A percentile compares a stretch with the other conserved stretches of the same genome.
These are phyloP conservation scores for Microdochium paspali DNA, from an alignment of 2,329 filamentous ascomycete species.

Conservation along the genomic window DNA sequence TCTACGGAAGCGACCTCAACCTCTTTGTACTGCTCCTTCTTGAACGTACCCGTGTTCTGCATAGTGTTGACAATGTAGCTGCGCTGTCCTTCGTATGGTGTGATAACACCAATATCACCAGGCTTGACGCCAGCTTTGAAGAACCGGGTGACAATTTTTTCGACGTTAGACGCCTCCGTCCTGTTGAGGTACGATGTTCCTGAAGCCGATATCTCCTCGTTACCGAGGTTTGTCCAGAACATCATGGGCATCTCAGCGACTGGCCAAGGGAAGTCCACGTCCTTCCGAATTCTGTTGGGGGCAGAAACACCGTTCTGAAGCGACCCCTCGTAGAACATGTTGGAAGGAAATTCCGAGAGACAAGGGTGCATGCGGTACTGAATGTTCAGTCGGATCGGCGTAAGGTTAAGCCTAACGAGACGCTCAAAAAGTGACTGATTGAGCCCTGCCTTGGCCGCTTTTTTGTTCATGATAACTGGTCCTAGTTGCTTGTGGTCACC, in stretches of 20 bases:
- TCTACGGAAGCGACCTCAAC: conserved; percentile 97
- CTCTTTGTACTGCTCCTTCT: conserved; percentile 97
- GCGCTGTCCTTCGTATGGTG: conserved; percentile 94
- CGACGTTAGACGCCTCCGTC: conserved; percentile 92
- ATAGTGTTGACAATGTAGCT: conserved; percentile 99
- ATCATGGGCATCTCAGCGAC: conserved; percentile 94
- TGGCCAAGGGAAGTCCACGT: conserved; percentile 98
- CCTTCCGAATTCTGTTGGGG: conserved; percentile 76
- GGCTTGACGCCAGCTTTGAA: conserved; percentile 98
- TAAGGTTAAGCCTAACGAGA: conserved; percentile 81
- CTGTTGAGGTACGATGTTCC: conserved; percentile 97
- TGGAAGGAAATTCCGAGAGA: conserved; percentile 92
- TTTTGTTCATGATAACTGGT: conserved; percentile 99
- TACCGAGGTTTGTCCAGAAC: conserved; percentile 98
- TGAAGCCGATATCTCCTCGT: conserved; percentile 95
- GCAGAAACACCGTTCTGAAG: conserved; percentile 94
- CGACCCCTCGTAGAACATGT: conserved; percentile 99
- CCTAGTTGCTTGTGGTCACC: conserved; percentile 97
- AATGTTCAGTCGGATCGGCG: conserved; percentile 87
- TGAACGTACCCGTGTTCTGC: conserved; percentile 94
- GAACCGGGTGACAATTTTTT: conserved; percentile 97
- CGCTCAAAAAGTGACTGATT: conserved; percentile 99
- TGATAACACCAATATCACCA: conserved; percentile 91
- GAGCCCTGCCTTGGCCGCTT: conserved; percentile 91
- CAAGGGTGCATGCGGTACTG: conserved; percentile 99